Evolutionary conservation across 1,284 basidiomycete species (phyloP), one percentile per base, ranked within the genome.

Genomic region (Moniliella sp.): DNA sequence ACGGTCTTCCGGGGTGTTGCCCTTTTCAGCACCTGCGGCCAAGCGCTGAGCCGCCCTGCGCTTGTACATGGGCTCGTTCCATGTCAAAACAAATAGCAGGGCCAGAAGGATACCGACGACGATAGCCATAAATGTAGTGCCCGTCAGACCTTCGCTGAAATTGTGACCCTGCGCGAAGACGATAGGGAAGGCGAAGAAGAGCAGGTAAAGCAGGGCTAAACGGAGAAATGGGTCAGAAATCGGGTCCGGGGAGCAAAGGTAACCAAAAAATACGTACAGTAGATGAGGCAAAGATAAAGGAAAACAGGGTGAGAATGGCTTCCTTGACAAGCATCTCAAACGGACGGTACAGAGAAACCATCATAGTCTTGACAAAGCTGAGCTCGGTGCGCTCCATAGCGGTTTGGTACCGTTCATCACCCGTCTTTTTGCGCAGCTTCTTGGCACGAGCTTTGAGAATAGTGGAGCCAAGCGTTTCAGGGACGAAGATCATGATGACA

Each of bases 391-490:
- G 47, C 18, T 47, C 44, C 36, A 56, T 55, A 30, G 56, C 42
- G 27, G 43, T 40, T 31, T 42, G 41, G 10, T 50, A 43, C 41
- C 54, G 54, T 28, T 44, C 27, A 14, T 47, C 33, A 2, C 56
- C 56, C 15, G 55, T 57, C 15, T 38, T 39, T 34, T 53, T 34
- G 21, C 27, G 25, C 1, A 59, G 37, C 30, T 38, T 42, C 30
- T 37, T 34, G 12, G 53, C 53, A 5, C 57, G 33, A n/a, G 28
- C 16, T 7, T 42, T 28, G 11, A 60, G 48, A 4, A 60, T 35
- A 4, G 45, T 39, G 8, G 57, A 53, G 0, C 53, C 53, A 18
- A 57, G 57, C 8, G 48, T 50, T 34, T 50, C 48, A 10, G 46
- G 42, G 11, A 45, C 27, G 25, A 35, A 28, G 23, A n/a, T n/a